Evolutionary conservation across 1,284 basidiomycete genomes (phyloP).

Genomic region (Prillingera fragicola): DNA sequence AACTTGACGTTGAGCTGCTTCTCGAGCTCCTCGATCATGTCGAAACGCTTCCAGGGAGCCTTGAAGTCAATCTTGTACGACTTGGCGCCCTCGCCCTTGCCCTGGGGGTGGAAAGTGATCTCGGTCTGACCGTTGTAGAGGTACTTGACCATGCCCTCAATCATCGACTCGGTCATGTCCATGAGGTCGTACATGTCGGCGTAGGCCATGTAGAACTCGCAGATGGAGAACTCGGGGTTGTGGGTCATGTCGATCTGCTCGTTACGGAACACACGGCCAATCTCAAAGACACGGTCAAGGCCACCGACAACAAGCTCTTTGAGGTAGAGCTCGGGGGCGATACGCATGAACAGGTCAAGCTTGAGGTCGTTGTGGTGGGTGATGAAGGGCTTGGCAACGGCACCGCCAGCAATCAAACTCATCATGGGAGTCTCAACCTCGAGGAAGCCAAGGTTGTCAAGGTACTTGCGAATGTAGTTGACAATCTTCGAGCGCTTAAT

Average conservation of each 20-base stretch:
- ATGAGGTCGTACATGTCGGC: conserved; percentile 99
- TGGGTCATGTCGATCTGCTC: conserved; percentile 98
- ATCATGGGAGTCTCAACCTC: conserved; percentile 99
- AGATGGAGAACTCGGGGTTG: conserved; percentile 96
- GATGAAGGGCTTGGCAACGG: conserved; percentile 96
- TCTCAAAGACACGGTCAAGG: conserved; percentile 95
- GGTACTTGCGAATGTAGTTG: conserved; percentile 85
- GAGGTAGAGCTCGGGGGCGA: conserved; percentile 96
- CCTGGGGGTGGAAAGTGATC: conserved; percentile 86
- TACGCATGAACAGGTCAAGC: conserved; percentile 94
- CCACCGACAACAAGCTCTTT: conserved; percentile 98
- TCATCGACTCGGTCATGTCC: conserved; percentile 90
- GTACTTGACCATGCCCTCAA: conserved; percentile 87
- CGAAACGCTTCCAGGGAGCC: conserved; percentile 97
- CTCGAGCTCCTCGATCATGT: conserved; percentile 96
- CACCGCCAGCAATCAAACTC: conserved; percentile 92
- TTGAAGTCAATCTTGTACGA: conserved; percentile 81
- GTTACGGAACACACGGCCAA: conserved; percentile 96
- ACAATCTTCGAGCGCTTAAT: conserved; percentile 80
- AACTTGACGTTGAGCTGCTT: conserved; percentile 89
- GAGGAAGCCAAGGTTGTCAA: conserved; percentile 90
- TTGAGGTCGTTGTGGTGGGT: conserved; percentile 99
- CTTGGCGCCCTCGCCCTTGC: conserved; percentile 63
- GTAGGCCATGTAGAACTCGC: conserved; percentile 99
- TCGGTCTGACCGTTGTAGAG: conserved; percentile 79